Base-by-base conservation (phyloP, 2,329 filamentous ascomycete genomes). In the Pseudofabraea citricarpa region DNA sequence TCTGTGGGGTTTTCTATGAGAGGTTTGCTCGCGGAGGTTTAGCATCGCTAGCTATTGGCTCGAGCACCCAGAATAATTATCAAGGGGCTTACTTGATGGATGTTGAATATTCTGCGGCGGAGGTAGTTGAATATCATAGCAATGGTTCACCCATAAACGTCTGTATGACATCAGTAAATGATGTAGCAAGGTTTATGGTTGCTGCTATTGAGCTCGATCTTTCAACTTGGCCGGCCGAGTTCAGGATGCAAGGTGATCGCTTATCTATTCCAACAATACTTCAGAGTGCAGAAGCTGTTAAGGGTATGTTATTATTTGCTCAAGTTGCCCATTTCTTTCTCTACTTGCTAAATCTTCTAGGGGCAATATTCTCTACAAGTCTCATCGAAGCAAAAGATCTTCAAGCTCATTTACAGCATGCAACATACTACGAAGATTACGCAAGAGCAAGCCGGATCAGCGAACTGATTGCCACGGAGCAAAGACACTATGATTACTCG, bases 1-100 rank as follows among this genome's bases (percentile, higher is more conserved):
- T 81, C 0, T 90, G 86, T 53, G 86, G 86, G 16, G 64, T 89
- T 22, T 79, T 90, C 51, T 90, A 88, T 69, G 85, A 90, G 58
- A 71, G 84, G 1, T 89, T 90, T 55, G 79, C 78, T 16, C 81
- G 80, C 0, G 79, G 77, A 3, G 86, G 86, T 0, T 71, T 90
- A 46, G 69, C 70, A 10, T 67, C 70, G 15, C 71, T 79, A 42
- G 68, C 72, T 24, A 80, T 89, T 36, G 83, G 83, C 1, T 48
- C 60, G 6, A 71, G 72, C n/a, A 73, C 71, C 32, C 72, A 74
- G 15, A 66, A 80, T 18, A 65, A 68, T 7, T 47, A 52, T 24
- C 75, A 82, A 50, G 83, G 83, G 5, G 75, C 79, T 53, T 89
- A 83, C 53, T 68, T 90, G 39, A 68, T 87, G 51, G 71, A 90